phyloP scores from a whole-genome alignment of 75 land plant genomes.

The Selaginella moellendorffii region DNA sequence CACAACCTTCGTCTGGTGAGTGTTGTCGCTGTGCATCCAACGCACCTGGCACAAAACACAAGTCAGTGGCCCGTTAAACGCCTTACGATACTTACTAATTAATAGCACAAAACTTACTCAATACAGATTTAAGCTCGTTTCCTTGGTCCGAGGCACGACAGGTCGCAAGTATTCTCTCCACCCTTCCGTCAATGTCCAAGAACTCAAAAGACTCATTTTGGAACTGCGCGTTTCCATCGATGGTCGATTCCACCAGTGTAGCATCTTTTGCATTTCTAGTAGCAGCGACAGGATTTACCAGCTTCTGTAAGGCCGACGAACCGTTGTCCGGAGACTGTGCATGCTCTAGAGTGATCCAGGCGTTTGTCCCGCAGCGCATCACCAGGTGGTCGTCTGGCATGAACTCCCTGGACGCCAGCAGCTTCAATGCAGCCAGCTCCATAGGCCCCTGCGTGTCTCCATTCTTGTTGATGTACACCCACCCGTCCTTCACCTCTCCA shows the following conservation, averaged over 20 bases:
- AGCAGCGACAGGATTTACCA: too few species aligned
- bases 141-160: too few species aligned
- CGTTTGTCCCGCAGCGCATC: slow-evolving; percentile 44
- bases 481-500: slow-evolving; percentile 18
- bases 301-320: too few species aligned
- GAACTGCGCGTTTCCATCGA: too few species aligned
- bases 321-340: slow-evolving; percentile 18
- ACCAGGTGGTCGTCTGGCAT: slow-evolving; percentile 68
- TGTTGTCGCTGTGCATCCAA: background rate
- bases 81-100: too few species aligned
- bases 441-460: slow-evolving; percentile 55
- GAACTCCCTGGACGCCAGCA: slow-evolving; percentile 36
- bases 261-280: too few species aligned
- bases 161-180: background rate
- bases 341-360: slow-evolving; percentile 81
- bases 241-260: too few species aligned
- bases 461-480: slow-evolving; percentile 53
- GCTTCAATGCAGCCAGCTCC: slow-evolving; percentile 41
- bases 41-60: background rate
- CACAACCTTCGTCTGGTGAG: background rate
- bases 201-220: background rate
- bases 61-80: background rate
- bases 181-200: background rate
- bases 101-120: background rate
- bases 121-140: background rate